Evolutionary conservation across 495 filamentous ascomycete species (phyloP), one percentile per base, ranked within the genome.

Genomic region (Annulohypoxylon nitens): DNA sequence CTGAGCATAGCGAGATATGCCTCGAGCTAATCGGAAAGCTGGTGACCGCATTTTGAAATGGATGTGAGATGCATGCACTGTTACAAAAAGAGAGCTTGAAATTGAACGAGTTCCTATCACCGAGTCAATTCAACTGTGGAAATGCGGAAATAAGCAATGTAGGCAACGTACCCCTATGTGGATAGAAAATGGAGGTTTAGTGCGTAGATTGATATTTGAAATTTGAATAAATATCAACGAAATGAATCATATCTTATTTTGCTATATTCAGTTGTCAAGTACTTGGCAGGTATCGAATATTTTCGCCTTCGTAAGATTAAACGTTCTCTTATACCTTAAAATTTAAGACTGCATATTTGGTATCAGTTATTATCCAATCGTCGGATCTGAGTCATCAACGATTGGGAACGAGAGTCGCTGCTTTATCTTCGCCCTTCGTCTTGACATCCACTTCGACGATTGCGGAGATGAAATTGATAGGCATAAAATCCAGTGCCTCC

Each of bases 1-100:
- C 57, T 77, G 77, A 26, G 71, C 64, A 66, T 61, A 54, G 8
- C 66, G 43, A 34, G 66, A 53, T 50, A 51, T 55, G 68, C 65
- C 45, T 18, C 30, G 63, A 33, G 67, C 61, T n/a, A 75, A 26
- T 34, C 60, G 64, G 55, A 71, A 55, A 45, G 65, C 25, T n/a
- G 74, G 36, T 34, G 73, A 63, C 12, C 70, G 47, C 77, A 79
- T 79, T 73, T 75, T 37, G 64, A 50, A 63, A 45, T 53, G 10
- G 2, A 18, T 18, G 20, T 25, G 48, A 47, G 43, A 47, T 47
- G 43, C 16, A n/a, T 9, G 43, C 16, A 20, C 4, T 47, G 43
- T 47, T 47, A 9, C 0, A 47, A 16, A 20, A 47, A 47, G 16
- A 47, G n/a, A 47, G 14, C 16, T 47, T 20, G 8, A 4, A 16